phyloP scores from a whole-genome alignment of 108 stramenopile genomes.

The Cylindrotheca closterium region DNA sequence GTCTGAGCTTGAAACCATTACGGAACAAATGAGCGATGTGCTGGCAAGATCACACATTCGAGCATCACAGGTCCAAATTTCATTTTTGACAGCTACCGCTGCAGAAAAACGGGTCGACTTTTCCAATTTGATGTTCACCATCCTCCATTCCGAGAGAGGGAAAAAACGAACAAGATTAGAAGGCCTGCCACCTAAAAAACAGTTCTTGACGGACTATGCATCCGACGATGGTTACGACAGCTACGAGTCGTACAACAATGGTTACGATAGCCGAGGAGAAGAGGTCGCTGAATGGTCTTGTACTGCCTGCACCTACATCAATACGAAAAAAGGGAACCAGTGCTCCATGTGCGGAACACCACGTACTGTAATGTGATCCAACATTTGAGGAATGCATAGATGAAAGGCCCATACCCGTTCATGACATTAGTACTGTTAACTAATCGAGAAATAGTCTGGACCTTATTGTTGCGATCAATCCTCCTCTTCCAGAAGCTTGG shows the following conservation, averaged over 20 bases:
- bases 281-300: background rate
- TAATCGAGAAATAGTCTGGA: no score
- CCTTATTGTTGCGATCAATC: no score
- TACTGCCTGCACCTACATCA: background rate
- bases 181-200: background rate
- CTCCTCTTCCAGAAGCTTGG: no score
- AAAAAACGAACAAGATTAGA: background rate
- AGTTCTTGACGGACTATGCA: background rate
- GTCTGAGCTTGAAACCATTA: slow-evolving; percentile 57
- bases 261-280: background rate
- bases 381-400: no score
- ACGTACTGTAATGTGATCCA: no score
- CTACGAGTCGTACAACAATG: slow-evolving; percentile 1
- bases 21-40: slow-evolving; percentile 64
- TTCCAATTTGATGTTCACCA: slow-evolving; percentile 40
- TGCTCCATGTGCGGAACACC: background rate
- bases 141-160: slow-evolving; percentile 36
- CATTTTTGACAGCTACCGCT: slow-evolving; percentile 44
- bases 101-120: slow-evolving; percentile 48
- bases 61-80: slow-evolving; percentile 53
- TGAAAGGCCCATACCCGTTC: no score
- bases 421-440: no score
- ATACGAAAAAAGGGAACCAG: background rate
- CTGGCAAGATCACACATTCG: slow-evolving; percentile 58
- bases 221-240: background rate